These are phyloP conservation scores for Fusarium citri DNA, from an alignment of 2,329 filamentous ascomycete genomes.

Conservation along the genomic window DNA sequence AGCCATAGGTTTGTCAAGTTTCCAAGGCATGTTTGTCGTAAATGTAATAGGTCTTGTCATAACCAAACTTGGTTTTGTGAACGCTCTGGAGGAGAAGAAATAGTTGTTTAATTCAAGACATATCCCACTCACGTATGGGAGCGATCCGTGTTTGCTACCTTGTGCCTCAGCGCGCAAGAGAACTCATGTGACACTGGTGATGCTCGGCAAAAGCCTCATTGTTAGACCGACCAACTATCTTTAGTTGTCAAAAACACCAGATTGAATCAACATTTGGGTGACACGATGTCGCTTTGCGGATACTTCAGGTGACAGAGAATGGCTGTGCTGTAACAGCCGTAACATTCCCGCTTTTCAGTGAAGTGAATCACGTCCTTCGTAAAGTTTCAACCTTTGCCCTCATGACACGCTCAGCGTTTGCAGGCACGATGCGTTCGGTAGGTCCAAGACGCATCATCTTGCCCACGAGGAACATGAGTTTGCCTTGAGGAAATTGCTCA, in stretches of 20 bases:
- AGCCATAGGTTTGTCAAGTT: slow-evolving; percentile 33
- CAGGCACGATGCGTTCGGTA: slow-evolving; percentile 66
- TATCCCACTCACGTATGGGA: slow-evolving; percentile 11
- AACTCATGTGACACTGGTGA: slow-evolving; percentile 35
- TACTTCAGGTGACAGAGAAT: slow-evolving; percentile 21
- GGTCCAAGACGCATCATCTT: slow-evolving; percentile 67
- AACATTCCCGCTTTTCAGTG: slow-evolving; percentile 6
- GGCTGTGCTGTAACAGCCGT: slow-evolving; percentile 25
- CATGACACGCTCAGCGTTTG: slow-evolving; percentile 62
- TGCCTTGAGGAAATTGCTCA: slow-evolving; percentile 64
- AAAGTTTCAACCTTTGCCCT: slow-evolving; percentile 47
- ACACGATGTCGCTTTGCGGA: slow-evolving; percentile 33
- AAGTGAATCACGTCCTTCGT: slow-evolving; percentile 26
- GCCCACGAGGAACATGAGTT: slow-evolving; percentile 70
- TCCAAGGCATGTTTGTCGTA: slow-evolving; percentile 9
- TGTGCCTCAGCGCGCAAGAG: slow-evolving; percentile 31
- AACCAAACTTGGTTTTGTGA: slow-evolving; percentile 12
- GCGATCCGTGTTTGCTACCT: slow-evolving; percentile 38
- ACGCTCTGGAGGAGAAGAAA: slow-evolving; percentile 9
- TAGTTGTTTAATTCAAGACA: slow-evolving; percentile 23
- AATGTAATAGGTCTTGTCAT: slow-evolving; percentile 11
- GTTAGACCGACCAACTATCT: slow-evolving; percentile 32
- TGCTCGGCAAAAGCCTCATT: slow-evolving; percentile 32
- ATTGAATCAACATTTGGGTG: slow-evolving; percentile 20
- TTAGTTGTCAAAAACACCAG: slow-evolving; percentile 25